Percentiles rank a stretch among this genome's conserved stretches.
Conservation (phyloP, 2,329 filamentous ascomycete species). For the Nemania bipapillata region DNA sequence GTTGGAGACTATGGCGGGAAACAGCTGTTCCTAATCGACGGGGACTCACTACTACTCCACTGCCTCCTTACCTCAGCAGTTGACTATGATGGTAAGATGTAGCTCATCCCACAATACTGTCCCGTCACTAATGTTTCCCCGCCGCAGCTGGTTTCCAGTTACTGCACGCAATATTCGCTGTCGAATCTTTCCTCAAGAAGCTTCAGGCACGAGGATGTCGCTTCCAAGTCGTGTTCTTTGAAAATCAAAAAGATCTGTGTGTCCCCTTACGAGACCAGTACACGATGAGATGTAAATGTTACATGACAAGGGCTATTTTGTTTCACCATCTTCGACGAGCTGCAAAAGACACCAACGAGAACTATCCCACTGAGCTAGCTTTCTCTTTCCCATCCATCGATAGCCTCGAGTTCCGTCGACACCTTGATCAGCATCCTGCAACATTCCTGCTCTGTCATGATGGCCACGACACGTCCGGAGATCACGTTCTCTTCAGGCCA, state of each 20-base stretch:
- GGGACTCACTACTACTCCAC: conserved; percentile 75
- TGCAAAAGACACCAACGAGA: background rate
- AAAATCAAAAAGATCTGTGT: conserved; percentile 65
- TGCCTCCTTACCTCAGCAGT: conserved; percentile 71
- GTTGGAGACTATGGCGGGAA: conserved; percentile 80
- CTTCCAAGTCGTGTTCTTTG: conserved; percentile 77
- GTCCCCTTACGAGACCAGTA: conserved; percentile 58
- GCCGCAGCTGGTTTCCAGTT: conserved; percentile 65
- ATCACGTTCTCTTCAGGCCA: background rate
- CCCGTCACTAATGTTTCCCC: conserved; percentile 6
- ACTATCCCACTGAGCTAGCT: conserved; percentile 54
- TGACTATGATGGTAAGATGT: conserved; percentile 66
- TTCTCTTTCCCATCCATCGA: conserved; percentile 59
- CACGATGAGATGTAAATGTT: conserved; percentile 61
- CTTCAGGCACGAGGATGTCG: conserved; percentile 72
- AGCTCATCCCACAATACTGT: background rate
- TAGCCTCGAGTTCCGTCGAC: conserved; percentile 63
- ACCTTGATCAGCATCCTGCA: conserved; percentile 64
- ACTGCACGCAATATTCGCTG: conserved; percentile 74
- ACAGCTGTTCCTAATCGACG: conserved; percentile 77
- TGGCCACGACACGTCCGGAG: conserved; percentile 52
- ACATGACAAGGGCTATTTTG: conserved; percentile 70
- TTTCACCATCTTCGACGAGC: conserved; percentile 67
- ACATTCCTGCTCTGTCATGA: conserved; percentile 78
- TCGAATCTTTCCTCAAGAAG: conserved; percentile 72